Evolutionary conservation across 2,329 filamentous ascomycete species (phyloP), one percentile per base, ranked within the genome.

Genomic region (Fusarium sublunatum): DNA sequence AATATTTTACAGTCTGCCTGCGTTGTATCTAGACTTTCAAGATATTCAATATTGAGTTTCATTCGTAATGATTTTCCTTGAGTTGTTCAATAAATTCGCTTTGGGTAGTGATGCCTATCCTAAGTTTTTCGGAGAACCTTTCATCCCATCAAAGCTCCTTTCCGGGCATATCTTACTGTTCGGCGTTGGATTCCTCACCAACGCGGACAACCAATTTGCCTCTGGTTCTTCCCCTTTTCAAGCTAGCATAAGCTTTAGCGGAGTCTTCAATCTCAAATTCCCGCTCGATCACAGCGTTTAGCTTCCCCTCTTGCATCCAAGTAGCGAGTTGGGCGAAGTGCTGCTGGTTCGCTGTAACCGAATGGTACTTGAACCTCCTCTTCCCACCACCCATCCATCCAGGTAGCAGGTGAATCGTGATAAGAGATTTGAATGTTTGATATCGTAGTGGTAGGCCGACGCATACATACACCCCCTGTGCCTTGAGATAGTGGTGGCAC

Each of bases 121-220:
- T n/a, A n/a, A n/a, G n/a, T n/a, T n/a, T n/a, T n/a, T n/a, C n/a
- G n/a, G n/a, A n/a, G n/a, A n/a, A n/a, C n/a, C n/a, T n/a, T n/a
- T n/a, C n/a, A n/a, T n/a, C n/a, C n/a, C n/a, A n/a, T n/a, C 19
- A 19, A 19, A 19, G 19, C 19, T 19, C 19, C 19, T 19, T 19
- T 19, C 19, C 19, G 19, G 22, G 7, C n/a, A 13, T 11, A 51
- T 13, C 7, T 35, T 13, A 38, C 15, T 10, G 15, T n/a, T 32
- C 24, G 19, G 1, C 2, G 7, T 10, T 19, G 36, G 24, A 10
- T 10, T 60, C 60, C 10, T 36, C 39, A 0, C 29, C 15, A 0
- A 68, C 48, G 2, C 43, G 24, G 1, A 68, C 24, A 6, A 67
- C 53, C 8, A 68, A 9, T 4, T 68, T 68, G 0, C 65, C 62